These are phyloP conservation scores for Epicoccum nigrum DNA, from an alignment of 2,329 filamentous ascomycete species.

Conservation along the genomic window DNA sequence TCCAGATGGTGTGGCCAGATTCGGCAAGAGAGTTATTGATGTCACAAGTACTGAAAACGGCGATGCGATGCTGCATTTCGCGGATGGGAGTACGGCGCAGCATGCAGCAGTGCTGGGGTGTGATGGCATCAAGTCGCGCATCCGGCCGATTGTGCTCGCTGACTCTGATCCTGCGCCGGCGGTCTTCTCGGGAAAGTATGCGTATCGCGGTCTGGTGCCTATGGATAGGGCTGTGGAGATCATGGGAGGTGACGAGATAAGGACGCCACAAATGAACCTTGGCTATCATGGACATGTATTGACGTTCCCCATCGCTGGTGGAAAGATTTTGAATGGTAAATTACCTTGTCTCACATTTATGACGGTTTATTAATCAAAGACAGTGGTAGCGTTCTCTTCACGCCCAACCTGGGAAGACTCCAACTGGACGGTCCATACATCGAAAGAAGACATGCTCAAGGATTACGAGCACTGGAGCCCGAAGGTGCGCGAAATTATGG, in stretches of 20 bases:
- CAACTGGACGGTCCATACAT: constrained; percentile 37
- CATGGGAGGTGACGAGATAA: constrained; percentile 56
- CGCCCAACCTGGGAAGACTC: constrained; percentile 25
- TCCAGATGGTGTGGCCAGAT: constrained; percentile 50
- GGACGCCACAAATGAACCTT: constrained; percentile 62
- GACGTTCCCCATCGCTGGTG: constrained; percentile 66
- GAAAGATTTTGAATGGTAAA: constrained; percentile 59
- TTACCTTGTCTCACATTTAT: not conserved
- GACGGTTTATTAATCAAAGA: constrained; percentile 35
- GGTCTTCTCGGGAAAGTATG: constrained; percentile 64
- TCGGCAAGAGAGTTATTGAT: constrained; percentile 48
- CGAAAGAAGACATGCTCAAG: constrained; percentile 33
- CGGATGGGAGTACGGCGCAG: constrained; percentile 52
- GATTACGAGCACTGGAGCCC: constrained; percentile 35
- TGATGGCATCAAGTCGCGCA: constrained; percentile 67
- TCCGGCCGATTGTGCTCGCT: constrained; percentile 61
- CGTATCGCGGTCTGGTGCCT: constrained; percentile 66
- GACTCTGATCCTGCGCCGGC: constrained; percentile 50
- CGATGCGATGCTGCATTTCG: constrained; percentile 47
- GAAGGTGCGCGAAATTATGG: constrained; percentile 26
- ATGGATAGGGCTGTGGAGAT: constrained; percentile 60
- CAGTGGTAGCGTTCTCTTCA: constrained; percentile 39
- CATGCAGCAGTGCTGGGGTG: constrained; percentile 63
- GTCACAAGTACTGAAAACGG: constrained; percentile 31
- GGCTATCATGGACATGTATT: constrained; percentile 64